These are phyloP conservation scores for Malassezia psittaci DNA, from an alignment of 1,284 basidiomycete species.

Conservation along the genomic window DNA sequence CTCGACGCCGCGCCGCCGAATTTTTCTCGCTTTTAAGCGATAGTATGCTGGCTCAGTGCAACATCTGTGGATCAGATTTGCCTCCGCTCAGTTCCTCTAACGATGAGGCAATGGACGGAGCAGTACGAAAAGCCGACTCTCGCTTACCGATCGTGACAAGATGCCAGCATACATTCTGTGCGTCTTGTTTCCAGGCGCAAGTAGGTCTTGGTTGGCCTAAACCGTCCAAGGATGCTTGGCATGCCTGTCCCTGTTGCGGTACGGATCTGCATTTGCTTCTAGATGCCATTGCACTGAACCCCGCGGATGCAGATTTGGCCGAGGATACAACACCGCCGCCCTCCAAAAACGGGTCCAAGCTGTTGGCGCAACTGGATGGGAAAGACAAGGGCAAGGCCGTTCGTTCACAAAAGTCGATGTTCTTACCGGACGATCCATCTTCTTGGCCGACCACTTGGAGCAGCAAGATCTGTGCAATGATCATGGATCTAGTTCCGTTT, in stretches of 20 bases:
- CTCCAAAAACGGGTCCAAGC: background rate
- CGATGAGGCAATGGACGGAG: slow-evolving; percentile 51
- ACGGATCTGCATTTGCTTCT: slow-evolving; percentile 33
- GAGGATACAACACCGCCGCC: background rate
- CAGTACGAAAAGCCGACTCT: slow-evolving; percentile 50
- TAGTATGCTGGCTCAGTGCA: slow-evolving; percentile 72
- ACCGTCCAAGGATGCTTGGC: slow-evolving; percentile 14
- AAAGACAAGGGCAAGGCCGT: background rate
- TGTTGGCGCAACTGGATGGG: slow-evolving; percentile 19
- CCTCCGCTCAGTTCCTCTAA: slow-evolving; percentile 17
- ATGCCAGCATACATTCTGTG: slow-evolving; percentile 77
- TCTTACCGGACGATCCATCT: slow-evolving; percentile 6
- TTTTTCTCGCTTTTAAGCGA: slow-evolving; percentile 74
- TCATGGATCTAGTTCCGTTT: slow-evolving; percentile 39
- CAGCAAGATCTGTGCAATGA: slow-evolving; percentile 40
- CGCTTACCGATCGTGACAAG: slow-evolving; percentile 58
- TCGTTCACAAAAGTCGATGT: background rate
- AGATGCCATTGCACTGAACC: slow-evolving; percentile 27
- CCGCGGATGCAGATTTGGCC: slow-evolving; percentile 16
- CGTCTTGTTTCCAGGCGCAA: slow-evolving; percentile 44
- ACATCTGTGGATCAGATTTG: slow-evolving; percentile 72
- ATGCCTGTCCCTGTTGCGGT: slow-evolving; percentile 62
- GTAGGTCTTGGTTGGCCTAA: slow-evolving; percentile 24
- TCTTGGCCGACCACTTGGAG: slow-evolving; percentile 18
- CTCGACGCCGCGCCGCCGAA: slow-evolving; percentile 60